Conservation (phyloP, 129 eudicot species). For the Helichrysum umbraculigerum region DNA sequence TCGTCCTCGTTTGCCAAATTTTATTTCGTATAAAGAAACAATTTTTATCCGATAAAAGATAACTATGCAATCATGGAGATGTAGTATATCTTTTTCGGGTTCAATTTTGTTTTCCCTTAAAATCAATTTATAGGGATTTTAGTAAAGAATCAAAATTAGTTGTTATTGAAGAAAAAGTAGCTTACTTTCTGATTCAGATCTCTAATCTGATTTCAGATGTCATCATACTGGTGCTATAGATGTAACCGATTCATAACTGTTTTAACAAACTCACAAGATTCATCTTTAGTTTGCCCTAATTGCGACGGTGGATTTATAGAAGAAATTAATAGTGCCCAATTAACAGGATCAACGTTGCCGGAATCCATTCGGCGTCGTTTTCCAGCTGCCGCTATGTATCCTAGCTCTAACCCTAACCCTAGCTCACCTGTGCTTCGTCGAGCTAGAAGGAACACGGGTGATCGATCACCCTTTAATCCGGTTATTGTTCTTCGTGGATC, state of each 20-base stretch:
- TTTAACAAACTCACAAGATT: conserved; percentile 20
- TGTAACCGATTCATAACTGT: conserved; percentile 68
- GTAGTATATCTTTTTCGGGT: not conserved
- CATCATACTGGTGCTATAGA: conserved; percentile 78
- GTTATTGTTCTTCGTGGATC: conserved; percentile 35
- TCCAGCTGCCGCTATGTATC: conserved; percentile 30
- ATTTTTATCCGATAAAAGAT: not conserved
- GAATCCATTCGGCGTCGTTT: conserved; percentile 27
- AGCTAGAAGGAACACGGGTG: conserved; percentile 58
- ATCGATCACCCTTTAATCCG: conserved; percentile 68
- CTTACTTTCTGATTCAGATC: not conserved
- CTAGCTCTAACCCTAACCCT: conserved; percentile 31
- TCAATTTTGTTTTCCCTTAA: conserved; percentile 1
- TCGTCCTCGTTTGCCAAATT: not conserved
- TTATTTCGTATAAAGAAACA: not conserved
- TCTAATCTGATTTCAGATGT: conserved; percentile 25
- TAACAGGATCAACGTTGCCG: conserved; percentile 8
- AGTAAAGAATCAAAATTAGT: conserved; percentile 1
- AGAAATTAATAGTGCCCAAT: conserved; percentile 43
- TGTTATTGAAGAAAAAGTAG: not conserved
- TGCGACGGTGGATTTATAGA: conserved; percentile 76
- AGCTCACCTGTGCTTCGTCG: conserved; percentile 50
- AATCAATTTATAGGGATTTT: not conserved
- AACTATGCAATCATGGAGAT: not conserved
- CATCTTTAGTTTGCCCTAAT: conserved; percentile 64